Conservation (phyloP, 169 alveolate genomes). For the Eimeria brunetti region DNA sequence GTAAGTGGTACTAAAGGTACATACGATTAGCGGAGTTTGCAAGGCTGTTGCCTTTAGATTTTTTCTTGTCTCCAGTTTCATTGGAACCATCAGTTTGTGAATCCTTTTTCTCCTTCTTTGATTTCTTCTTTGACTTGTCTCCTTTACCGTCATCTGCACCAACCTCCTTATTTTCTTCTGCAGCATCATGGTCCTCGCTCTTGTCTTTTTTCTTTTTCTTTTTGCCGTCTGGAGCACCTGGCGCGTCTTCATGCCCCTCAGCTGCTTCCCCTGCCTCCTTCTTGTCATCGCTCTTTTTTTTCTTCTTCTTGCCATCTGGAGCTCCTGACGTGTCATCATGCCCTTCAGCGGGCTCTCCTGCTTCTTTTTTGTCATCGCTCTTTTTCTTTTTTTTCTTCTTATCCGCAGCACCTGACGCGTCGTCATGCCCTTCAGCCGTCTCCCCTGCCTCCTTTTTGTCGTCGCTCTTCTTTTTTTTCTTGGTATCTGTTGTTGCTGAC, state of each 20-base stretch:
- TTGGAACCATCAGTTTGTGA: background rate
- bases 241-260: background rate
- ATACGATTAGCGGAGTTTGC: constrained; percentile 27
- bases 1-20: background rate
- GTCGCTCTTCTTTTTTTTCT: constrained; percentile 13
- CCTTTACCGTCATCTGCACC: background rate
- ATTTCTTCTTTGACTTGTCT: constrained; percentile 49
- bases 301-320: constrained; percentile 43
- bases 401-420: background rate
- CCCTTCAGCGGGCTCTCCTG: background rate
- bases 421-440: background rate
- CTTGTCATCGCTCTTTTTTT: constrained; percentile 2
- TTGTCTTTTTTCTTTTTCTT: constrained; percentile 44
- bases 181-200: background rate
- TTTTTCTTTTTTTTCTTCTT: background rate
- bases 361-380: constrained; percentile 8
- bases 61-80: constrained; percentile 14
- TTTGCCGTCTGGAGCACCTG: constrained; percentile 33
- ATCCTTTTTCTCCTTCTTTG: constrained; percentile 9
- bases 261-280: background rate
- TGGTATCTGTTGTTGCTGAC: background rate
- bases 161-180: background rate
- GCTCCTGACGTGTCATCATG: background rate
- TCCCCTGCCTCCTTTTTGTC: background rate
- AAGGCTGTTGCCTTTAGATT: background rate